A percentile compares a stretch with the other conserved stretches of the same genome.
Evolutionary conservation across 1,284 basidiomycete species (phyloP).

Genomic region (Puccinia coronata): DNA sequence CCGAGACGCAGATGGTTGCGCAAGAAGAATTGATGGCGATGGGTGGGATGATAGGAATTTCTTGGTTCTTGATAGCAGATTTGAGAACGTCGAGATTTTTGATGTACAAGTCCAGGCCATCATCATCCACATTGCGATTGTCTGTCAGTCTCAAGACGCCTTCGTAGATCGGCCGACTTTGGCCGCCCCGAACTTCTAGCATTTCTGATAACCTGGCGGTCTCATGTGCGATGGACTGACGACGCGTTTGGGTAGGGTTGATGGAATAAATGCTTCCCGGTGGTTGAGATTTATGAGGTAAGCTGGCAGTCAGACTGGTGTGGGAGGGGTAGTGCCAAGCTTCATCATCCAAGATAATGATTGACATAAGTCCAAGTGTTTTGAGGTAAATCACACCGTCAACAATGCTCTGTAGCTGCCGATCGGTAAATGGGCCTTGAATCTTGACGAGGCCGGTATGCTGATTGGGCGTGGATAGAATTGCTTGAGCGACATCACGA

Average conservation of each 20-base stretch:
- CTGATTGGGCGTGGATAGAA: conserved; percentile 76
- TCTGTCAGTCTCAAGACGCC: conserved; percentile 76
- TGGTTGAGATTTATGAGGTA: conserved; percentile 6
- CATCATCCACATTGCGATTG: conserved; percentile 67
- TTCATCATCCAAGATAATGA: conserved; percentile 92
- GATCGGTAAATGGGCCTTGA: conserved; percentile 94
- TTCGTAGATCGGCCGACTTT: conserved; percentile 81
- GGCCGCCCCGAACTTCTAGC: conserved; percentile 79
- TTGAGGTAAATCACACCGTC: conserved; percentile 92
- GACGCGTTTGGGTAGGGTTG: conserved; percentile 25
- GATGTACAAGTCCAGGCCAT: conserved; percentile 53
- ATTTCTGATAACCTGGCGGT: conserved; percentile 68
- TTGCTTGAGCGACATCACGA: conserved; percentile 68
- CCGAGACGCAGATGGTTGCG: conserved; percentile 77
- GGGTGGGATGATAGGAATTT: conserved; percentile 95
- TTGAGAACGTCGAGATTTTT: conserved; percentile 76
- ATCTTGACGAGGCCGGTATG: conserved; percentile 93
- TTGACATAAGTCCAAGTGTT: conserved; percentile 88
- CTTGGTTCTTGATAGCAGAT: conserved; percentile 81
- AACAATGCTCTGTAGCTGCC: conserved; percentile 88
- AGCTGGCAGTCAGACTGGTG: conserved; percentile 4
- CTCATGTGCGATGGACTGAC: conserved; percentile 66
- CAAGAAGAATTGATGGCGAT: conserved; percentile 88
- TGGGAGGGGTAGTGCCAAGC: conserved; percentile 62
- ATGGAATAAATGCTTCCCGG: neutral